Evolutionary conservation across 169 alveolate species (phyloP).

Genomic region (Neospora caninum): DNA sequence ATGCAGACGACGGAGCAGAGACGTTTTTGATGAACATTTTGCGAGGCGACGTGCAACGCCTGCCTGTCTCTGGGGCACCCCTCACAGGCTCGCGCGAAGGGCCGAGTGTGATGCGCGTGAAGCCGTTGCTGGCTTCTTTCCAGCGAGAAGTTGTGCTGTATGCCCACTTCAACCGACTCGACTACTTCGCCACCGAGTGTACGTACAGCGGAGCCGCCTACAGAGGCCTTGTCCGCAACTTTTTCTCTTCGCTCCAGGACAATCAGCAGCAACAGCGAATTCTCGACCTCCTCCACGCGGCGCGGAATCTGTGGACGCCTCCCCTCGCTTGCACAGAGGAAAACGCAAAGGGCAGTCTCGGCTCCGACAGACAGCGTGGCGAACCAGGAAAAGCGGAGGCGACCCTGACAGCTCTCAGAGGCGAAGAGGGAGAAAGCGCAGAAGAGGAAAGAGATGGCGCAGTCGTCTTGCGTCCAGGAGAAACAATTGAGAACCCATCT

Average conservation of each 20-base stretch:
- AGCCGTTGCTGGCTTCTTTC: constrained; percentile 94
- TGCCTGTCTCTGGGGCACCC: constrained; percentile 81
- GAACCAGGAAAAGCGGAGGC: not conserved
- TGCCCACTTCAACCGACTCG: constrained; percentile 93
- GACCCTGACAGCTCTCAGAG: not conserved
- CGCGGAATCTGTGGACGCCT: not conserved
- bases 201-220: constrained; percentile 96
- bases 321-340: not conserved
- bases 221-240: constrained; percentile 95
- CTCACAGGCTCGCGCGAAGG: not conserved
- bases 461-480: not conserved
- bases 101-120: constrained; percentile 64
- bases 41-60: constrained; percentile 95
- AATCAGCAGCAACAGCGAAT: not conserved
- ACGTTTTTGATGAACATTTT: constrained; percentile 94
- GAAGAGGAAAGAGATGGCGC: not conserved
- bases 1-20: constrained; percentile 98
- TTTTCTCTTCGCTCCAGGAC: constrained; percentile 57
- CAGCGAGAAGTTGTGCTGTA: constrained; percentile 98
- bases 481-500: too few species aligned
- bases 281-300: constrained; percentile 23
- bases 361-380: not conserved
- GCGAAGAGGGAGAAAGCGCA: not conserved
- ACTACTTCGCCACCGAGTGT: constrained; percentile 97
- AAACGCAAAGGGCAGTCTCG: not conserved